Base-by-base conservation (phyloP, 139 green algal genomes). In the Deuterostichococcus epilithicus region DNA sequence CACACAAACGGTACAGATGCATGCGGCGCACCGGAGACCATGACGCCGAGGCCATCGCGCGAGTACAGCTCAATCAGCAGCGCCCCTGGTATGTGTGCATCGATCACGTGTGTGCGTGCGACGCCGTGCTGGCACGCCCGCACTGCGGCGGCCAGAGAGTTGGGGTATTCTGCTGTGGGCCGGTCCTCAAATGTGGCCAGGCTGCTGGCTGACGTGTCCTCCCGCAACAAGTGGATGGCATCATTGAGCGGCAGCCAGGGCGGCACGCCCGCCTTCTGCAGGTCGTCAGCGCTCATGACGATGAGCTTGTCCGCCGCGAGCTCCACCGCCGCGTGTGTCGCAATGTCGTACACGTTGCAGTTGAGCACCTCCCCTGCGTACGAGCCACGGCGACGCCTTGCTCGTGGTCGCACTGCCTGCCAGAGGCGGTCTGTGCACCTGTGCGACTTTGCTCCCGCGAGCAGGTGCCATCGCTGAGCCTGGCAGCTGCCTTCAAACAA, bases 11-110 rank as follows among this genome's bases (percentile, higher is more conserved):
- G 52, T 28, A 20, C 52, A 13, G 8, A 28, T n/a, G 52, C 3
- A 3, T n/a, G 52, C 5, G 52, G 52, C 52, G 52, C 52, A 63
- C 52, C 52, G 8, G 83, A 92, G 73, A 98, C 92, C 94, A 97
- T 98, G 67, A 85, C 93, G 65, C 95, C 95, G 28, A 97, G 84
- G 0, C 95, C 95, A 78, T 98, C 95, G 10, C 93, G 78, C 15
- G 92, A 95, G 89, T 98, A 99, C 36, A 99, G 88, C 89, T 99
- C 95, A 35, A 97, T 83, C 81, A 97, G 85, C 70, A 97, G 76
- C 20, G 89, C 92, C 5, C 92, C 93, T 52, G 97, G 91, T 25
- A 90, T 70, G 30, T 86, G 84, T 1, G 85, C 85, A 78, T 96
- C 87, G 10, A 97, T 81, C 23, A 97, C 73, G 78, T 97, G 93